These are phyloP conservation scores for Penicillium sp. DNA, from an alignment of 2,329 filamentous ascomycete species.

Conservation along the genomic window DNA sequence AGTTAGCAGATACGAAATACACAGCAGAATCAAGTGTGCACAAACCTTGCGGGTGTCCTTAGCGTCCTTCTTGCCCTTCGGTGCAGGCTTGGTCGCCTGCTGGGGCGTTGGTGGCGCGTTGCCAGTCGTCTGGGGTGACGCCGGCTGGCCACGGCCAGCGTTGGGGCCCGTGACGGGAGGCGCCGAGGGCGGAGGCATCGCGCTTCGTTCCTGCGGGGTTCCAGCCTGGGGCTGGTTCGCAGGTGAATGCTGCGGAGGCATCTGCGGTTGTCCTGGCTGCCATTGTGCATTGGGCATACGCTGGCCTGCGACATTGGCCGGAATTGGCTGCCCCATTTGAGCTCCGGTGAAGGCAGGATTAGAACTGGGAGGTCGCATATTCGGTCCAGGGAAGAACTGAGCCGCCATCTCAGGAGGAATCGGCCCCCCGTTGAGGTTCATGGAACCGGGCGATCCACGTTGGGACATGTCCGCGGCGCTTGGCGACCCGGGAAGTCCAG, in stretches of 20 bases:
- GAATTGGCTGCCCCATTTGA: conserved; percentile 47
- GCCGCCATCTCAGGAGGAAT: conserved; percentile 51
- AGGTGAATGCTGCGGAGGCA: conserved; percentile 50
- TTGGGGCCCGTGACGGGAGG: conserved; percentile 42
- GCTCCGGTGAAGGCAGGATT: conserved; percentile 49
- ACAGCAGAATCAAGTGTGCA: not conserved
- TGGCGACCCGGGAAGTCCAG: conserved; percentile 57
- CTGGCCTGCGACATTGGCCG: conserved; percentile 33
- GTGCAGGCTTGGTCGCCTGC: conserved; percentile 57
- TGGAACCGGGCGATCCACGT: conserved; percentile 60
- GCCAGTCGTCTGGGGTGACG: conserved; percentile 45
- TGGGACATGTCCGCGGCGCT: conserved; percentile 58
- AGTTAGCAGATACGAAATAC: not conserved
- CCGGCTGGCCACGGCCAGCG: conserved; percentile 42
- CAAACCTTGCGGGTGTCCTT: conserved; percentile 56
- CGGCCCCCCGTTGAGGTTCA: conserved; percentile 53
- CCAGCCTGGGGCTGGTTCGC: conserved; percentile 47
- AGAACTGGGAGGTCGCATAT: conserved; percentile 60
- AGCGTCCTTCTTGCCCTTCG: conserved; percentile 58
- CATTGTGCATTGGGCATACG: conserved; percentile 45
- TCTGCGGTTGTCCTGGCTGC: conserved; percentile 45
- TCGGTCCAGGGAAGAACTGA: conserved; percentile 47
- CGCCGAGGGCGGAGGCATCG: conserved; percentile 52
- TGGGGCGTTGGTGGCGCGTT: conserved; percentile 62
- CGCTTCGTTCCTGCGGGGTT: conserved; percentile 58